Conservation (phyloP, 2,329 filamentous ascomycete species). For the Meredithiella fracta region DNA sequence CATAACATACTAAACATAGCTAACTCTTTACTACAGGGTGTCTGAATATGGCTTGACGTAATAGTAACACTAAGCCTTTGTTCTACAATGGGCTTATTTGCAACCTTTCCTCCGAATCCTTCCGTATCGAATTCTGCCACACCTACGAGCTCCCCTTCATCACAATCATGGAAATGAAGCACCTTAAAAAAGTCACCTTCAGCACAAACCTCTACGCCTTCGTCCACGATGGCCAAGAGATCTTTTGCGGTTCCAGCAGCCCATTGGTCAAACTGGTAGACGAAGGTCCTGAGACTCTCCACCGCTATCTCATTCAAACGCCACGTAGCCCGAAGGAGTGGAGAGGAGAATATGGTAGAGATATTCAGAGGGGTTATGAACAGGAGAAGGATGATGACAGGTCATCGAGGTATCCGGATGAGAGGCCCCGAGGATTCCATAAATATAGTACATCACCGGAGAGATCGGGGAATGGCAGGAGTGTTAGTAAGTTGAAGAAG, state of each 20-base stretch:
- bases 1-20: too few relatives aligned
- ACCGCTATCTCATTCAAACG: too few relatives aligned
- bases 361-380: not conserved
- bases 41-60: too few relatives aligned
- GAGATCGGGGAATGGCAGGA: not conserved
- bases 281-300: not conserved
- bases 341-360: not conserved
- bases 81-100: too few relatives aligned
- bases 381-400: too few relatives aligned
- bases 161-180: not conserved
- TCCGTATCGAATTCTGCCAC: not conserved
- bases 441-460: too few relatives aligned
- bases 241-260: not conserved
- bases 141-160: not conserved
- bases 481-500: not conserved
- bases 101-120: not conserved
- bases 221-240: constrained; percentile 20
- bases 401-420: too few relatives aligned
- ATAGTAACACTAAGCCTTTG: too few relatives aligned
- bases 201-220: not conserved
- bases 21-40: too few relatives aligned
- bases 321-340: too few relatives aligned
- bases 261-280: constrained; percentile 1
- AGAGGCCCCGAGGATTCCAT: too few relatives aligned
- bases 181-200: not conserved